These are phyloP conservation scores for Chrysoporthe cubensis DNA, from an alignment of 2,329 filamentous ascomycete genomes.

Conservation along the genomic window DNA sequence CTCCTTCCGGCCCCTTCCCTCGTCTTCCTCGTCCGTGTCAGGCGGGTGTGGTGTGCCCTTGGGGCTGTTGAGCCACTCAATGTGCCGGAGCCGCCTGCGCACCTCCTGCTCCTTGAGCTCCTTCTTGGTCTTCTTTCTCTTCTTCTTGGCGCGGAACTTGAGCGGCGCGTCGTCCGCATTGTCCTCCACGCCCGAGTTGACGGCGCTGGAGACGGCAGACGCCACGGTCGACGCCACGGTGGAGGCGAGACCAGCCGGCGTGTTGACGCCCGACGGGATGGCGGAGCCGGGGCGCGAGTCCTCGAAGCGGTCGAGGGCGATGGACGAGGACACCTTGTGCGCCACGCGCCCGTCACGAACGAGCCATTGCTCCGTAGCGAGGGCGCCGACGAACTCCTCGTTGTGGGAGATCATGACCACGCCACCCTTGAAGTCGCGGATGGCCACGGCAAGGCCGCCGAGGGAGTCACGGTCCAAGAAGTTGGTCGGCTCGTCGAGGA, in stretches of 20 bases:
- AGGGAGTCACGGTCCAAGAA: constrained; percentile 98
- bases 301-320: constrained; percentile 84
- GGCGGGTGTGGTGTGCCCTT: constrained; percentile 79
- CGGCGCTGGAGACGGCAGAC: constrained; percentile 64
- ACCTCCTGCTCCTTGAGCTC: constrained; percentile 93
- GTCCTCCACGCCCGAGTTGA: constrained; percentile 85
- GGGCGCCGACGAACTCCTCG: constrained; percentile 95
- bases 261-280: constrained; percentile 30
- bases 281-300: constrained; percentile 64
- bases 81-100: constrained; percentile 82
- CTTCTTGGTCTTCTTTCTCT: constrained; percentile 98
- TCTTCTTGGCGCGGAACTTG: constrained; percentile 83
- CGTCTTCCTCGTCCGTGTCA: constrained; percentile 77
- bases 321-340: constrained; percentile 76
- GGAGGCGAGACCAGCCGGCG: constrained; percentile 45
- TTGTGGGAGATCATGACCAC: constrained; percentile 99
- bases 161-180: constrained; percentile 62
- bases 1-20: constrained; percentile 7
- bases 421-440: constrained; percentile 96
- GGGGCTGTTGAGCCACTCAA: constrained; percentile 80
- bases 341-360: constrained; percentile 86
- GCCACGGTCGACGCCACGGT: constrained; percentile 58
- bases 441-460: constrained; percentile 94
- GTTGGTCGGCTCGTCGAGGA: constrained; percentile 98
- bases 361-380: constrained; percentile 96